Base-by-base conservation (phyloP, 495 filamentous ascomycete genomes). In the Penicillium soppii region DNA sequence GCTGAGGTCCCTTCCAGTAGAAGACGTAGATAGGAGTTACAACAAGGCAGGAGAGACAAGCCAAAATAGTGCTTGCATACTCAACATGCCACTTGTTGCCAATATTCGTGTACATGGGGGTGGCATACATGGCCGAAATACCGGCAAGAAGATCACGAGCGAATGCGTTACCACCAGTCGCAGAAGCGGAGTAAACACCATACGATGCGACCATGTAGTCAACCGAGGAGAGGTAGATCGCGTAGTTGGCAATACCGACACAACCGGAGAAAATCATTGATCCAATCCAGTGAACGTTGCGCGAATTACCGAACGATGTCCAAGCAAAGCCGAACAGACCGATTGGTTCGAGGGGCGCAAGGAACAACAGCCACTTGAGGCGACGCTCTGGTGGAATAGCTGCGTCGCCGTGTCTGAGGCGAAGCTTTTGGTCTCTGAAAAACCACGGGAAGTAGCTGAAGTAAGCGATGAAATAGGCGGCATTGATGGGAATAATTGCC, bases 131-230 rank as follows among this genome's bases (percentile, higher is more conserved):
- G 33, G 71, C 72, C 0, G 70, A 65, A 13, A 75, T 62, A 58
- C 73, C 73, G 35, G 71, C 70, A 9, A 76, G 62, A n/a, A 76
- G 66, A 53, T 75, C 73, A 45, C 73, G 67, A 7, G 68, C 68
- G 37, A 75, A 69, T 5, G 76, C 83, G 50, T 87, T 86, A 8
- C 84, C 84, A 32, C 87, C 87, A 6, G 85, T 88, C 0, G 87
- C 87, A 0, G 87, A 90, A 4, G 87, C 84, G 3, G 85, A 83
- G 65, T 89, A 90, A 4, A 82, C 83, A 5, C 87, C 87, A 59
- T 91, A 90, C 1, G 85, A 76, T 40, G 79, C 82, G 45, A 90
- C 81, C 86, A 89, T 90, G 66, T 91, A 91, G 50, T 91, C 87
- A 49, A 90, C 86, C 0, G 87, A 86, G 8, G 84, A 85, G 72